phyloP scores from a whole-genome alignment of 331 rosid species.

The Pyrus hybrid region DNA sequence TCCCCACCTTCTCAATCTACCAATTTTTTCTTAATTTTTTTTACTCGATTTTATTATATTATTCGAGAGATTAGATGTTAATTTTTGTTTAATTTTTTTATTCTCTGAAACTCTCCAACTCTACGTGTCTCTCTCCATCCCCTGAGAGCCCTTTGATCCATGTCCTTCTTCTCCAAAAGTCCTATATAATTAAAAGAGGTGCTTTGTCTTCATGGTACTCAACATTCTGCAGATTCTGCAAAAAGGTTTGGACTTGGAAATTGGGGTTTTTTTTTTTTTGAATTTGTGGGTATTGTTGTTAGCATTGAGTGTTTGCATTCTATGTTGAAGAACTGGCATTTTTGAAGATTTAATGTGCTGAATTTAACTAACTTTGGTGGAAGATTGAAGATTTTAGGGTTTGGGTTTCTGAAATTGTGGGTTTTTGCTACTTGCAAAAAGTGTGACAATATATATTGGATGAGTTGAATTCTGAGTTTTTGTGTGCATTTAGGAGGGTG shows the following conservation, averaged over 20 bases:
- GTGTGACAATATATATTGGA: conserved; percentile 13
- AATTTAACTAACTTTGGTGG: conserved; percentile 9
- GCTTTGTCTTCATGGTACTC: conserved; percentile 1
- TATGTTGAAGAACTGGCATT: conserved; percentile 7
- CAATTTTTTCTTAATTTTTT: background rate
- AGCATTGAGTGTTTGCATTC: background rate
- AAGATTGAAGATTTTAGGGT: conserved; percentile 18
- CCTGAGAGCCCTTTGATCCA: conserved; percentile 73
- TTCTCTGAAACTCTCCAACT: conserved; percentile 30
- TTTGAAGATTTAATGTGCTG: conserved; percentile 11
- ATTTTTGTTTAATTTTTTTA: conserved; percentile 4
- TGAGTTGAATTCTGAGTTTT: conserved; percentile 28
- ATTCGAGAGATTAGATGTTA: background rate
- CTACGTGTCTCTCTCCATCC: conserved; percentile 27
- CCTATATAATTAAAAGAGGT: conserved; percentile 15
- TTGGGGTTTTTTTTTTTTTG: conserved; percentile 8
- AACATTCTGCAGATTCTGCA: too few relatives aligned
- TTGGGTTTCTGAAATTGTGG: conserved; percentile 27
- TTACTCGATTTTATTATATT: background rate
- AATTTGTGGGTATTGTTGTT: background rate
- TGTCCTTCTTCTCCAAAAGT: conserved; percentile 32
- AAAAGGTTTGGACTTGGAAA: background rate
- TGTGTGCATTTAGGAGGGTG: too few relatives aligned
- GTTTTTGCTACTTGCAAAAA: conserved; percentile 1
- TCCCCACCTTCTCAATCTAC: conserved; percentile 12